Evolutionary conservation across 2,329 filamentous ascomycete genomes (phyloP), one percentile per base, ranked within the genome.

Genomic region (Fonsecaea monophora): DNA sequence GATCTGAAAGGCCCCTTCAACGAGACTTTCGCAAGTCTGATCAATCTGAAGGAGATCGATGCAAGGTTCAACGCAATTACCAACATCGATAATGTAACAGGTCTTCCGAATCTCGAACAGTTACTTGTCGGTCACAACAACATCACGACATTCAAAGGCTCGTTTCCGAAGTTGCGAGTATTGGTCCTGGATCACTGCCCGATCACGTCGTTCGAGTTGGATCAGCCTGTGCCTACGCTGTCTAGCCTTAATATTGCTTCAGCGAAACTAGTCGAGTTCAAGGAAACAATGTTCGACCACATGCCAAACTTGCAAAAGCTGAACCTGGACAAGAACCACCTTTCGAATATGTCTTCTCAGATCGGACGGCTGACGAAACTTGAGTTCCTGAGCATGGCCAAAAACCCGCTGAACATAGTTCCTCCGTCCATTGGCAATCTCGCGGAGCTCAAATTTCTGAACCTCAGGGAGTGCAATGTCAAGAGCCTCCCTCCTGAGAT

Each of bases 181-280:
- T 83, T 99, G 63, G 92, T 94, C 74, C 83, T 99, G 69, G 97
- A 99, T 77, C 94, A 95, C 68, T 98, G 97, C 75, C 95, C 95
- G 0, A 88, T 99, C 69, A 98, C 95, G 15, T 92, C 93, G 69
- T 99, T 99, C 71, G 92, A 96, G 73, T 87, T 99, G 50, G 87
- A 86, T 56, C 84, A 86, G 38, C 85, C 90, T 2, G 88, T 96
- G 15, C 91, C 92, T 15, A 94, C 92, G 0, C 81, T 99, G 37
- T 94, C 92, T 70, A 88, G 90, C 18, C 84, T 99, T 60, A 98
- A 97, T 74, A 83, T 99, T 63, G 95, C 94, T 6, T 94, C 93
- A 62, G 93, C 91, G 5, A 97, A 98, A 78, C 83, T 99, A 53
- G 91, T 94, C 2, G 92, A 93, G 74, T 89, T 99, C 60, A 88